Evolutionary conservation across 768 basidiomycete species (phyloP).

Genomic region (Rhodosporidiobolus sp.): DNA sequence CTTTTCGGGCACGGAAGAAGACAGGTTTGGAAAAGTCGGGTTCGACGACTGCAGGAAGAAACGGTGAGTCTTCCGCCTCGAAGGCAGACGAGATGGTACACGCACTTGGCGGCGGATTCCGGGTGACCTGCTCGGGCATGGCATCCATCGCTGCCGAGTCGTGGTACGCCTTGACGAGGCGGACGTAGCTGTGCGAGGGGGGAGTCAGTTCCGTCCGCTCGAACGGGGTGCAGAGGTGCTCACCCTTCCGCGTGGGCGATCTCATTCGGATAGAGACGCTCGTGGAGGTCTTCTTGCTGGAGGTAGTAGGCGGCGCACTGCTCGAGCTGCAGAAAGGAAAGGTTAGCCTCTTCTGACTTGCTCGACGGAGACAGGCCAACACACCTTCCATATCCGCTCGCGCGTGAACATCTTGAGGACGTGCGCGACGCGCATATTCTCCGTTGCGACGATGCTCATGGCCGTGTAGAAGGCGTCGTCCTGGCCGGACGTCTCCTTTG

Average conservation of each 20-base stretch:
- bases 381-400: slow-evolving; percentile 35
- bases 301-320: slow-evolving; percentile 37
- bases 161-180: slow-evolving; percentile 36
- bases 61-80: not conserved
- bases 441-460: slow-evolving; percentile 22
- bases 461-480: slow-evolving; percentile 31
- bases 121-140: slow-evolving; percentile 25
- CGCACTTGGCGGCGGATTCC: slow-evolving; percentile 25
- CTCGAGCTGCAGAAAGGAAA: slow-evolving; percentile 21
- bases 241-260: slow-evolving; percentile 31
- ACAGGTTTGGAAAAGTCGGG: slow-evolving; percentile 37
- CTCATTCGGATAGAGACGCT: slow-evolving; percentile 31
- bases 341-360: no score
- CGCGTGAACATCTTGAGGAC: slow-evolving; percentile 32
- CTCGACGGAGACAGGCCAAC: not conserved
- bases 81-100: no score
- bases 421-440: slow-evolving; percentile 37
- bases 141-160: slow-evolving; percentile 35
- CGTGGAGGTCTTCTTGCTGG: slow-evolving; percentile 1
- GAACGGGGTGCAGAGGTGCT: not conserved
- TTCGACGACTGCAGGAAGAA: slow-evolving; percentile 1
- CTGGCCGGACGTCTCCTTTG: slow-evolving; percentile 2
- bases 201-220: not conserved
- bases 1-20: slow-evolving; percentile 27
- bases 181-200: slow-evolving; percentile 11